Evolutionary conservation across 768 basidiomycete species (phyloP), one percentile per base, ranked within the genome.

Genomic region (Cytidiella melzeri): DNA sequence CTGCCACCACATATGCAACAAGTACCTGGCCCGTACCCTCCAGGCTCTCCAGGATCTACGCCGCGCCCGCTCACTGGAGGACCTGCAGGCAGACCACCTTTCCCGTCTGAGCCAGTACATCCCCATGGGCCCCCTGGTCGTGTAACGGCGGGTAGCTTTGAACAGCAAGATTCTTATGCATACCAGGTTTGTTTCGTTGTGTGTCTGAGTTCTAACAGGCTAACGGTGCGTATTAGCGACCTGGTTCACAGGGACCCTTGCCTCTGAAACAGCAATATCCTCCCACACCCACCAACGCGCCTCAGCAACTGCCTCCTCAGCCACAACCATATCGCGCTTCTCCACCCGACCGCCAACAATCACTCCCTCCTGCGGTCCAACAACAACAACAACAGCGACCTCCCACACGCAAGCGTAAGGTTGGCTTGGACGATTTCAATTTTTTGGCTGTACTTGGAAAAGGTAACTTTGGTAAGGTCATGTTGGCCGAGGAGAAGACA

Each of bases 401-500:
- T 11, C 54, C 53, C 12, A 64, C 73, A 21, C 74, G 73, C 41
- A 84, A 84, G 66, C 80, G 92, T 45, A 95, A 94, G 66, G 89
- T 99, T 53, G 93, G 94, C 1, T 74, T 99, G 34, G 94, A 98
- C 64, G 96, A 98, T 65, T 99, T 99, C 76, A 98, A 98, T 61
- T 98, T 99, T 76, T 71, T 99, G 48, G 93, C 96, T 21, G 96
- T 99, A 13, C 80, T 99, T 30, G 96, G 96, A 43, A 98, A 98
- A 70, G 96, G 96, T 59, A 99, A 98, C 69, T 99, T 99, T 63
- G 96, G 96, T 49, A 99, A 99, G 67, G 96, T 99, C 69, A 99
- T 99, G 96, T 72, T 99, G 51, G 96, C 96, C 9, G 96, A 99
- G 69, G 96, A 99, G 76, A 99, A 99, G 80, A 83, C 77, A 66